Evolutionary conservation across 2,329 filamentous ascomycete genomes (phyloP).

Genomic region (Parafenestella ontariensis): DNA sequence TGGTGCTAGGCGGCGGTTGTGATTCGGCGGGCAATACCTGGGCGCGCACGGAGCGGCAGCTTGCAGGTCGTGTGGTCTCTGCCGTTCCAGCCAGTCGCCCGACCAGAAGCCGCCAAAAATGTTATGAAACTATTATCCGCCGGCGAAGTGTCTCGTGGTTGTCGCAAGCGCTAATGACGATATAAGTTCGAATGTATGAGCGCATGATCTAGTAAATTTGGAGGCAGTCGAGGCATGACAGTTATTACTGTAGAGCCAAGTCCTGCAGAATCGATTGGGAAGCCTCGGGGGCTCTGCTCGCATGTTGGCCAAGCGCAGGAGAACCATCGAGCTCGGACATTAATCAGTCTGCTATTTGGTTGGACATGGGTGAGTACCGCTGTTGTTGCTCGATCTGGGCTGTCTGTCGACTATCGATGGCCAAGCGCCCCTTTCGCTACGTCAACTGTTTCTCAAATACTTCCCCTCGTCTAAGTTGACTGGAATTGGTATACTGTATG

Average conservation of each 20-base stretch:
- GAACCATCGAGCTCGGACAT: constrained; percentile 27
- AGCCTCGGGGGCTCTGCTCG: constrained; percentile 26
- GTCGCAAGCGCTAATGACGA: constrained; percentile 34
- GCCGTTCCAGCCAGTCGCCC: constrained; percentile 32
- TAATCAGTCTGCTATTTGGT: constrained; percentile 18
- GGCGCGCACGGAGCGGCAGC: constrained; percentile 41
- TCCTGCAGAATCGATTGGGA: constrained; percentile 12
- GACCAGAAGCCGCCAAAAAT: constrained; percentile 24
- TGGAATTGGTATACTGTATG: constrained; percentile 4
- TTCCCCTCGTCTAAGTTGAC: constrained; percentile 1
- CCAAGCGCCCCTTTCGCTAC: constrained; percentile 22
- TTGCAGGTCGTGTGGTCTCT: constrained; percentile 30
- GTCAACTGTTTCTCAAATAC: constrained; percentile 10
- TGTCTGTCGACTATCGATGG: constrained; percentile 7
- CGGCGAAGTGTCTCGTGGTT: constrained; percentile 32
- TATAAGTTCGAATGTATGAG: neutral
- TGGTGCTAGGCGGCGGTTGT: constrained; percentile 26
- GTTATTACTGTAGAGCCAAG: constrained; percentile 10
- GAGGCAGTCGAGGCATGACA: neutral
- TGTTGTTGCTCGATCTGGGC: constrained; percentile 19
- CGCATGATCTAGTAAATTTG: no score
- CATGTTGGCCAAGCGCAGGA: constrained; percentile 31
- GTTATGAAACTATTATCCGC: constrained; percentile 38
- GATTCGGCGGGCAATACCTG: constrained; percentile 39
- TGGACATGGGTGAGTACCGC: constrained; percentile 14